phyloP scores from a whole-genome alignment of 805 yeast genomes.

The Spathaspora arborariae region DNA sequence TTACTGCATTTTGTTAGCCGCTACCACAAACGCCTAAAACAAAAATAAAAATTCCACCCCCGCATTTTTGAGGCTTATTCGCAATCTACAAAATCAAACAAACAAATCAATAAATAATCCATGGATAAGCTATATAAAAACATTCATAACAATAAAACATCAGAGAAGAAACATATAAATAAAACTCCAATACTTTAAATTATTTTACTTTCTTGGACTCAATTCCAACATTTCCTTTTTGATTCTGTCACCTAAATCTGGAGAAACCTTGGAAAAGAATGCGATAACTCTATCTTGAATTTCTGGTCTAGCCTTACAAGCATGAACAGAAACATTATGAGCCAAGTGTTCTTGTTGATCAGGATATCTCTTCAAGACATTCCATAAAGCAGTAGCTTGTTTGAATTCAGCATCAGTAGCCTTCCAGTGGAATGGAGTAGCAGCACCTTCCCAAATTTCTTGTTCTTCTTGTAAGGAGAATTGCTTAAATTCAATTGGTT shows the following conservation, averaged over 20 bases:
- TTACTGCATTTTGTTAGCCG: neutral
- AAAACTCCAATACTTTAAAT: slow-evolving; percentile 1
- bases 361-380: slow-evolving; percentile 69
- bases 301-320: slow-evolving; percentile 59
- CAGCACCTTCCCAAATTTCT: slow-evolving; percentile 80
- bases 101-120: neutral
- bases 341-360: slow-evolving; percentile 84
- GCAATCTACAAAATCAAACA: neutral
- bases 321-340: slow-evolving; percentile 80
- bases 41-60: neutral
- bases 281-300: slow-evolving; percentile 78
- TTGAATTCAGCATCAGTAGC: slow-evolving; percentile 68
- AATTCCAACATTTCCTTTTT: slow-evolving; percentile 57
- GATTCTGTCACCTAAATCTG: slow-evolving; percentile 63
- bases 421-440: slow-evolving; percentile 84
- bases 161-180: neutral
- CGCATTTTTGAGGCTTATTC: neutral
- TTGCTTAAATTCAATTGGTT: slow-evolving; percentile 45
- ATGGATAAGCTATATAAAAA: neutral
- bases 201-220: slow-evolving; percentile 36
- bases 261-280: slow-evolving; percentile 70
- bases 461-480: slow-evolving; percentile 58
- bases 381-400: slow-evolving; percentile 77
- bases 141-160: neutral
- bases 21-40: neutral